Evolutionary conservation across 371 early-diverging fungal species (phyloP).

Genomic region (Mortierella sp.): DNA sequence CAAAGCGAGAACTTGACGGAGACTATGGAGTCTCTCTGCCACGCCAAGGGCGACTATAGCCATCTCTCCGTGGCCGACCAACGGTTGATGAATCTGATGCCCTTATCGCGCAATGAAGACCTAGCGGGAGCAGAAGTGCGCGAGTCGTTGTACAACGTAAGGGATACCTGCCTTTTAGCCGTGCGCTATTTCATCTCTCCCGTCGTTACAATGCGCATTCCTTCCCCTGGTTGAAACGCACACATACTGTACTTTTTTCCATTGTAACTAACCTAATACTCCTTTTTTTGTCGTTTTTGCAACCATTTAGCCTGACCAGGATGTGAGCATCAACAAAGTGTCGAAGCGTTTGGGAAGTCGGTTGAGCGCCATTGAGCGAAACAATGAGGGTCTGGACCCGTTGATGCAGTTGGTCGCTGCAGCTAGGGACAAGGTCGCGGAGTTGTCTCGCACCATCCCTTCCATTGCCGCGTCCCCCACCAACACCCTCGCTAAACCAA

Average conservation of each 20-base stretch:
- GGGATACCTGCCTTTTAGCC: background rate
- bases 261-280: background rate
- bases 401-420: conserved; percentile 33
- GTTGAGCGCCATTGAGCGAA: conserved; percentile 35
- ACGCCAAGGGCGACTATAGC: conserved; percentile 20
- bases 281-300: background rate
- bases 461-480: background rate
- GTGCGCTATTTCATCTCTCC: background rate
- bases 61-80: conserved; percentile 48
- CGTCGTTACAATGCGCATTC: background rate
- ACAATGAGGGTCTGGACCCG: conserved; percentile 43
- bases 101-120: conserved; percentile 21
- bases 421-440: conserved; percentile 26
- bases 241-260: background rate
- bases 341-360: conserved; percentile 46
- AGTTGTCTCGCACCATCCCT: conserved; percentile 5
- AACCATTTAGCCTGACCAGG: conserved; percentile 37
- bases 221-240: background rate
- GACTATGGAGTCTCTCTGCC: conserved; percentile 19
- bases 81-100: conserved; percentile 35
- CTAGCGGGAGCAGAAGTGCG: conserved; percentile 27
- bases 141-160: conserved; percentile 42
- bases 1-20: background rate
- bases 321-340: conserved; percentile 46
- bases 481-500: background rate